Evolutionary conservation across 768 basidiomycete species (phyloP).

Genomic region (Termitomyces sp.): DNA sequence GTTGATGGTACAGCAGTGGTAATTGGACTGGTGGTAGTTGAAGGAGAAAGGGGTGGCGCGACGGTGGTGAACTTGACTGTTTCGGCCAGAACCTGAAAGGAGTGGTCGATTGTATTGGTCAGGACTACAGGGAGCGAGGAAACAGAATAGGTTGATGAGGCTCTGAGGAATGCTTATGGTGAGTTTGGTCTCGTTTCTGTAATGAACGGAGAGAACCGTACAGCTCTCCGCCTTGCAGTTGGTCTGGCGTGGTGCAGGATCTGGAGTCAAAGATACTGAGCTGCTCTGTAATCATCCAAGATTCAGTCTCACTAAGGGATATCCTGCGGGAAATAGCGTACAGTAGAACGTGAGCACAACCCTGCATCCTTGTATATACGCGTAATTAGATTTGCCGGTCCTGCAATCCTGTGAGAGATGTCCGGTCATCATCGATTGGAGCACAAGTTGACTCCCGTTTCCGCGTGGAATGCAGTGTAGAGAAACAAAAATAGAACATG

Average conservation of each 20-base stretch:
- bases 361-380: background rate
- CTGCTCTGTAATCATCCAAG: background rate
- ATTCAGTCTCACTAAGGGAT: background rate
- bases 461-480: background rate
- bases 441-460: background rate
- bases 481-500: background rate
- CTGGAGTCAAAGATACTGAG: slow-evolving; percentile 1
- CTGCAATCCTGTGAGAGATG: background rate
- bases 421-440: background rate
- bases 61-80: too few species aligned
- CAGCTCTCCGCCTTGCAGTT: background rate
- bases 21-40: too few species aligned
- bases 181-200: background rate
- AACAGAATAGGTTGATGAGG: background rate
- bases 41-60: too few species aligned
- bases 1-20: background rate
- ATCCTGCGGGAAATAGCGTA: background rate
- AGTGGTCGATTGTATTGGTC: background rate
- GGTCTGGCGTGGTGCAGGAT: background rate
- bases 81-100: too few species aligned
- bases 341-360: background rate
- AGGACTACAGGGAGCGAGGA: background rate
- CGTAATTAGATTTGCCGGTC: background rate
- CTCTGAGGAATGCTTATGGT: background rate
- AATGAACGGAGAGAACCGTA: background rate